A percentile compares a stretch with the other conserved stretches of the same genome.
These are phyloP conservation scores for Beta vulgaris DNA, from an alignment of 148 eudicot species.

Conservation along the genomic window DNA sequence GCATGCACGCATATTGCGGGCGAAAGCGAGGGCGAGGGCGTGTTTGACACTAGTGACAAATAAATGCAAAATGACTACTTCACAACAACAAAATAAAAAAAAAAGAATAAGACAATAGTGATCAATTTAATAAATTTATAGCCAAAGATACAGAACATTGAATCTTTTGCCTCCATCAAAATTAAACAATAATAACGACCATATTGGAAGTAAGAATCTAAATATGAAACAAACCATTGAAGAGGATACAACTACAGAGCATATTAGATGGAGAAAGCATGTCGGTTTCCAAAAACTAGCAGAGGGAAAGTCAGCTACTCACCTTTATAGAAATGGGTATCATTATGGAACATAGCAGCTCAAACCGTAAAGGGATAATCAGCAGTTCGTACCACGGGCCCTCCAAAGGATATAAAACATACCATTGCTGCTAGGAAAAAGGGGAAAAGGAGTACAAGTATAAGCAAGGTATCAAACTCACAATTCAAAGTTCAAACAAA, in stretches of 20 bases:
- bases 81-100: no score
- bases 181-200: no score
- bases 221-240: background rate
- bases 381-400: slow-evolving; percentile 95
- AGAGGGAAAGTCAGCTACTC: slow-evolving; percentile 8
- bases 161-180: no score
- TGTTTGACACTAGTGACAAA: no score
- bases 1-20: no score
- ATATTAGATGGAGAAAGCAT: background rate
- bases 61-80: no score
- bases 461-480: slow-evolving; percentile 11
- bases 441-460: slow-evolving; percentile 12
- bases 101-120: no score
- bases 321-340: slow-evolving; percentile 99
- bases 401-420: slow-evolving; percentile 76
- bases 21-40: no score
- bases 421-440: slow-evolving; percentile 80
- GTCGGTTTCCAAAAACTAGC: background rate
- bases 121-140: no score
- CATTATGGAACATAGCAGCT: slow-evolving; percentile 98
- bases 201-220: background rate
- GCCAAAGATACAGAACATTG: no score
- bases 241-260: background rate
- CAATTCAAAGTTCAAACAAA: background rate
- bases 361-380: slow-evolving; percentile 91